Base-by-base conservation (phyloP, 2,329 filamentous ascomycete species). In the Rosellinia necatrix region DNA sequence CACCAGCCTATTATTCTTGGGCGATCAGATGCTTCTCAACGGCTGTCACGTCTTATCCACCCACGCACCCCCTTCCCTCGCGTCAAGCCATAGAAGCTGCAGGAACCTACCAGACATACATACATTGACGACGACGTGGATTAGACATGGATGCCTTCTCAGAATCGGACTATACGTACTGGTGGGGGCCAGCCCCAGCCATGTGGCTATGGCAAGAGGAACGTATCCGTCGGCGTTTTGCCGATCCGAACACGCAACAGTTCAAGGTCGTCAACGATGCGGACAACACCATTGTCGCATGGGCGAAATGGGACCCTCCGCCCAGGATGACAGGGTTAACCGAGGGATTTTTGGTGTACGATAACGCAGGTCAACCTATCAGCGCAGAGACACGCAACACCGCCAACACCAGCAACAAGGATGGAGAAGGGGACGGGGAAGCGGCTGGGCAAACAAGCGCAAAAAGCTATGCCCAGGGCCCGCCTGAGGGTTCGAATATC, bases 201-300 rank as follows among this genome's bases (percentile, higher is more conserved):
- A 70, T 71, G 68, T 57, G 55, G 34, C 40, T 53, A 12, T 71
- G 68, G 68, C 62, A 64, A 47, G 46, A 50, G 30, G 47, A 50
- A 21, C 66, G 67, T 25, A 65, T 68, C 48, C 59, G 48, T 5
- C 53, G 52, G 2, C 64, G 65, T n/a, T 69, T 70, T 59, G 25
- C 44, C 30, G 65, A 71, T 53, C 54, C 62, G 13, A 6, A 24
- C 30, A 58, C 62, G 7, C 66, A 69, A 30, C 61, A 67, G 47
- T 69, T 68, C 62, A 70, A 70, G 47, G 59, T 71, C 30, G 63
- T 66, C 4, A 63, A 68, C 17, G 53, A 58, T 22, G 25, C 49
- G 8, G 53, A 57, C 2, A 61, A 58, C 15, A 10, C 10, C 7
- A 35, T 70, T 24, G 68, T 67, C 46, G 66, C 62, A 3, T 68